Evolutionary conservation across 139 green algal species (phyloP).

Genomic region (Chlamydomonas sphaeroides): DNA sequence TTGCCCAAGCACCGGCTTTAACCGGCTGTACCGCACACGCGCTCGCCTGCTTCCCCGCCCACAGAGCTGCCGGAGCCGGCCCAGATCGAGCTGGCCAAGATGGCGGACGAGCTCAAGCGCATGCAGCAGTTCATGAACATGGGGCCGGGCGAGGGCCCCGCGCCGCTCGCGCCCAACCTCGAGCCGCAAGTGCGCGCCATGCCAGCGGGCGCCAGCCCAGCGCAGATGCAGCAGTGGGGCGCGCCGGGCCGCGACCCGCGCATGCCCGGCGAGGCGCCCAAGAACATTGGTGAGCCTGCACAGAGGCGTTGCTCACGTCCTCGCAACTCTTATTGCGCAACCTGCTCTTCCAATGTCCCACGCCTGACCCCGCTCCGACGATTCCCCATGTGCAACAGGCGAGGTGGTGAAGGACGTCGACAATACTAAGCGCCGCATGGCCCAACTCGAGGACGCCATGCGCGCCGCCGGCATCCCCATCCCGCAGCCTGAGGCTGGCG

Average conservation of each 20-base stretch:
- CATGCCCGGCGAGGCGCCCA: neutral
- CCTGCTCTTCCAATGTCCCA: no score
- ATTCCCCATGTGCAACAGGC: neutral
- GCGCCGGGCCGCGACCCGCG: slow-evolving; percentile 20
- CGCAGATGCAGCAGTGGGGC: slow-evolving; percentile 21
- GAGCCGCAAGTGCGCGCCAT: neutral
- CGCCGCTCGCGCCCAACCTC: neutral
- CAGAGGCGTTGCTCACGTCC: no score
- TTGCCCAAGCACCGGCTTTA: no score
- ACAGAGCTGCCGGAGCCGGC: slow-evolving; percentile 17
- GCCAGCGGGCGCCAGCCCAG: no score
- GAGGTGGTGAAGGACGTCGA: neutral
- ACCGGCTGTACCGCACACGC: no score
- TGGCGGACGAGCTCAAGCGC: slow-evolving; percentile 23
- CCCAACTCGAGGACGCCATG: neutral
- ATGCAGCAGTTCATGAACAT: neutral
- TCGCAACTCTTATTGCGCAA: no score
- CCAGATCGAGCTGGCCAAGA: slow-evolving; percentile 4
- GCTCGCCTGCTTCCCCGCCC: no score
- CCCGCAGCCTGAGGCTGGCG: neutral
- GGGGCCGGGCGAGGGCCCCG: no score
- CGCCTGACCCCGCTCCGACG: no score
- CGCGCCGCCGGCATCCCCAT: neutral
- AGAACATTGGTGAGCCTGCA: neutral
- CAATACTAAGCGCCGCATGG: neutral